Evolutionary conservation across 192 early-diverging fungal genomes (phyloP), one percentile per base, ranked within the genome.

Genomic region (Diversispora eburnea): DNA sequence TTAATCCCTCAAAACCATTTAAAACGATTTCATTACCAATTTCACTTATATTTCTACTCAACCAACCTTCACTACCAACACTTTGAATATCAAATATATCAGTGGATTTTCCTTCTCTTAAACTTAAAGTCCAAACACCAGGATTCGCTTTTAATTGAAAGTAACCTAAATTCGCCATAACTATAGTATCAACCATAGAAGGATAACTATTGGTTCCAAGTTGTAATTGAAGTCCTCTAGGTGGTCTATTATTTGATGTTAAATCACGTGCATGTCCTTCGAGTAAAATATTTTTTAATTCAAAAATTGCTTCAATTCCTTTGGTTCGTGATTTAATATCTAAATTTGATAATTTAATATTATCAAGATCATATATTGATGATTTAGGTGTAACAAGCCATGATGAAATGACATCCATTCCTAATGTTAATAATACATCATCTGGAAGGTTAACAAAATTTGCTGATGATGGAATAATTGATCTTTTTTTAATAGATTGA

Each of bases 121-220:
- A 78, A 10, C 79, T 74, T 57, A 99, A 84, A 47, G 80, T 77
- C 95, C 94, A 99, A 3, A 93, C 86, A 63, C 96, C 96, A 8
- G 96, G 94, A 70, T 88, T 88, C 5, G 95, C 95, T 77, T 96
- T 94, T 61, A 99, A 85, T 80, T 99, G 97, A 65, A 99, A 81
- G 74, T 99, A 99, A 3, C 97, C 97, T 15, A 96, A 85, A 54
- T 99, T 99, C n/a, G 94, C 93, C 97, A 99, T 99, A 1, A 97
- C 94, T 54, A 97, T 94, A 4, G 96, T 99, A 73, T 96, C 97
- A 0, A 90, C 88, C 51, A 91, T 85, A 3, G 82, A 84, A 9
- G 88, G 85, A 7, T 85, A 61, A 1, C 75, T 69, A 0, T 79
- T 76, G 41, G 93, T 93, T 8, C 92, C 94, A 15, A 99, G 88